phyloP scores from a whole-genome alignment of 768 basidiomycete genomes.

The Macrolepiota fuliginosa region DNA sequence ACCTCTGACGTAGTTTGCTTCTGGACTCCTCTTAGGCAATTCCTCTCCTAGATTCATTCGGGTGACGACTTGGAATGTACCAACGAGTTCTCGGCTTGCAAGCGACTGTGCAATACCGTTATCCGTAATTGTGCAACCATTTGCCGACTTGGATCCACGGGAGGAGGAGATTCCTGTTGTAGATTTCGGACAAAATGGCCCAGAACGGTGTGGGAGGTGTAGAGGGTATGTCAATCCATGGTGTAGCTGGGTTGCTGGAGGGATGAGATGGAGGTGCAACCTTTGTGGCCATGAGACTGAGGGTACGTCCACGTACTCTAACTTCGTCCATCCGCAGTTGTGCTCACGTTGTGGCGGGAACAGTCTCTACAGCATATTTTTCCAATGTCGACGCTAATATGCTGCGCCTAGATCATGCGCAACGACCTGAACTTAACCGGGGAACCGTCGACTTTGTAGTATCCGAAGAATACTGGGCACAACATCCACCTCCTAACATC shows the following conservation, averaged over 20 bases:
- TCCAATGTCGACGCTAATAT: conserved; percentile 77
- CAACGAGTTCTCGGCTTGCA: conserved; percentile 74
- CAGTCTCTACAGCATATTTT: conserved; percentile 83
- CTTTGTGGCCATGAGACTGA: conserved; percentile 81
- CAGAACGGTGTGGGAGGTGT: conserved; percentile 82
- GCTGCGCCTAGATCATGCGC: conserved; percentile 73
- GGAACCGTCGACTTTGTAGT: conserved; percentile 93
- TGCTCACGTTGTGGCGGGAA: not conserved
- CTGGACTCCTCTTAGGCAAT: conserved; percentile 52
- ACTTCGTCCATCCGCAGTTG: conserved; percentile 12
- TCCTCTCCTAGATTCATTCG: conserved; percentile 90
- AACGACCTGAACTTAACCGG: conserved; percentile 83
- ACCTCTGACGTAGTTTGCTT: conserved; percentile 8
- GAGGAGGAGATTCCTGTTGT: conserved; percentile 83
- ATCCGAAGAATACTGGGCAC: conserved; percentile 82
- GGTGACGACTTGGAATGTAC: conserved; percentile 87
- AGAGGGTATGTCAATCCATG: conserved; percentile 93
- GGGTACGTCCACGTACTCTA: conserved; percentile 49
- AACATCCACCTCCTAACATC: conserved; percentile 55
- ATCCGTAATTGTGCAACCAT: conserved; percentile 84
- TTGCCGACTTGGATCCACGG: conserved; percentile 73
- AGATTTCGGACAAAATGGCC: conserved; percentile 67
- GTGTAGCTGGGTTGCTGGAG: conserved; percentile 83
- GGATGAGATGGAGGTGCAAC: conserved; percentile 90
- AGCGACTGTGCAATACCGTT: conserved; percentile 83